phyloP scores from a whole-genome alignment of 2,329 filamentous ascomycete genomes.

The Zymoseptoria brevis region DNA sequence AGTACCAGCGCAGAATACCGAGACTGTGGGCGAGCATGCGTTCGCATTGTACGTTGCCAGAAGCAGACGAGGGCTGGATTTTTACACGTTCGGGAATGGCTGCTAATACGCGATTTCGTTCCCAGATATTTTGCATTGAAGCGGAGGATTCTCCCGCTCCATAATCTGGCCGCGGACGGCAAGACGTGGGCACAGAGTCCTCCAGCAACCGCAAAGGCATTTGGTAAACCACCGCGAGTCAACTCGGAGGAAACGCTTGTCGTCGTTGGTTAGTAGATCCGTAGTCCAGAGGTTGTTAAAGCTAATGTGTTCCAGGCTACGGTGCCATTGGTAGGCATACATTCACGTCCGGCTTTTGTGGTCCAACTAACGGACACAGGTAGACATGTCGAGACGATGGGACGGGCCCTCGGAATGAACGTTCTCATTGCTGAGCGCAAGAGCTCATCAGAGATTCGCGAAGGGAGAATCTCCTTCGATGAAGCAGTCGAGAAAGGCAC shows the following conservation, averaged over 20 bases:
- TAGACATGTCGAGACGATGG: conserved; percentile 40
- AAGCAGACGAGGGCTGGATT: background rate
- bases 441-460: conserved; percentile 22
- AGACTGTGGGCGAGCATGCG: conserved; percentile 44
- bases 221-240: conserved; percentile 36
- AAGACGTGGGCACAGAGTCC: conserved; percentile 32
- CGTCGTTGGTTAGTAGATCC: conserved; percentile 33
- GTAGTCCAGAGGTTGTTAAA: background rate
- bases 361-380: conserved; percentile 21
- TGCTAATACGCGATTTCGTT: background rate
- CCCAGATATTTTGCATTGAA: conserved; percentile 34
- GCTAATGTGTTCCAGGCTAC: background rate
- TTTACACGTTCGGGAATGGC: too few species aligned
- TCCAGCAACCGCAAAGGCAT: conserved; percentile 22
- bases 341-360: background rate
- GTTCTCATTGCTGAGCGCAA: conserved; percentile 44
- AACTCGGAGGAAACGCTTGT: conserved; percentile 44
- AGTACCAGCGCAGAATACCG: conserved; percentile 40
- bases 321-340: background rate
- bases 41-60: conserved; percentile 36
- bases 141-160: conserved; percentile 34
- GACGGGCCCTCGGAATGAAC: conserved; percentile 40
- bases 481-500: conserved; percentile 32
- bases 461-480: conserved; percentile 31
- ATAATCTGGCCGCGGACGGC: conserved; percentile 29